Evolutionary conservation across 2,329 filamentous ascomycete genomes (phyloP), one percentile per base, ranked within the genome.

Genomic region (Hymenoscyphus albidus): DNA sequence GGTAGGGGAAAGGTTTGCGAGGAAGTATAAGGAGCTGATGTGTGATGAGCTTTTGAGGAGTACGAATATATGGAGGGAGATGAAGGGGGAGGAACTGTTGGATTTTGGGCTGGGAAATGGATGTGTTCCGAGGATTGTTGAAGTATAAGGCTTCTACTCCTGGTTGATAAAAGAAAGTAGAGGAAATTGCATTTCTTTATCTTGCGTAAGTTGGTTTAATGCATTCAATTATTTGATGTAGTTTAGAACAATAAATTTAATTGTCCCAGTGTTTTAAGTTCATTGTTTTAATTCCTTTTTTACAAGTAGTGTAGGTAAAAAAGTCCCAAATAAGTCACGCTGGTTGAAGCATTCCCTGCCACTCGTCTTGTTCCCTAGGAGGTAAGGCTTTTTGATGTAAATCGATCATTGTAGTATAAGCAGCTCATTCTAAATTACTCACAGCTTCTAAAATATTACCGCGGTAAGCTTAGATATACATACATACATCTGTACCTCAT

Each of bases 11-110:
- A 63, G 65, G 0, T 83, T 85, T 67, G 67, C 80, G 1, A 73
- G 72, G 51, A 83, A 82, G 67, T 85, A 80, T 80, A 74, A 69
- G 1, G 76, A 75, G 73, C 61, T 80, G 10, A 54, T 81, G 0
- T 81, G 78, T 61, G 64, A 67, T 0, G 77, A 80, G 40, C 61
- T 80, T 6, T 64, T 79, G 6, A 68, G 74, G 16, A 72, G 74
- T 22, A 78, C 77, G 3, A 78, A 79, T 69, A 68, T 67, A 55
- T 79, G 78, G 77, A 68, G 71, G 27, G 59, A 58, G 42, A 69
- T 63, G 39, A 67, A 74, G 58, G 69, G 70, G 40, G 73, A 75
- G 65, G 40, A 42, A 16, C 57, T 44, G 16, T 32, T 68, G 18
- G 57, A 55, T 13, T 56, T 62, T 10, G 38, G 18, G 54, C 14